These are phyloP conservation scores for Penicillium malachiteum DNA, from an alignment of 495 filamentous ascomycete genomes.

Conservation along the genomic window DNA sequence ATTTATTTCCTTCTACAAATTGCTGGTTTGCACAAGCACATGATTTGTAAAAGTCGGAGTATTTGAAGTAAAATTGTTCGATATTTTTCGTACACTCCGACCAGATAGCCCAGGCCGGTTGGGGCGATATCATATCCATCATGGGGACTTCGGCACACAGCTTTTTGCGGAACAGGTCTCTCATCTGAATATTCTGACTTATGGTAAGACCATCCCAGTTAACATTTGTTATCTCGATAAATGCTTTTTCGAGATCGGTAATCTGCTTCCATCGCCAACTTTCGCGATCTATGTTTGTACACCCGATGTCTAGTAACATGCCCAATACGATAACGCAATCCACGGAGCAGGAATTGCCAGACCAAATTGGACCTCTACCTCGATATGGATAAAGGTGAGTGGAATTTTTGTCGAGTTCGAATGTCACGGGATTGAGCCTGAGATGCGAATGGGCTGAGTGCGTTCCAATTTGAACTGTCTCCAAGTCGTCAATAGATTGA, in stretches of 20 bases:
- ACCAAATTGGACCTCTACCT: conserved; percentile 32
- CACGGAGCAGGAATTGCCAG: conserved; percentile 20
- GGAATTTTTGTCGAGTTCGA: conserved; percentile 7
- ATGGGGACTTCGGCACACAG: conserved; percentile 2
- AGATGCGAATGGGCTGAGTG: conserved; percentile 16
- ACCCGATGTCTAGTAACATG: conserved; percentile 38
- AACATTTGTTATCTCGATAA: conserved; percentile 32
- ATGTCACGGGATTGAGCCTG: conserved; percentile 8
- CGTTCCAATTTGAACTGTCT: conserved; percentile 15
- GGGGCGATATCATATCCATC: conserved; percentile 6
- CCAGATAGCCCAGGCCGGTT: conserved; percentile 24
- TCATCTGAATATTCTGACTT: conserved; percentile 13
- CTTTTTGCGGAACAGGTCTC: conserved; percentile 20
- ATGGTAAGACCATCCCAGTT: conserved; percentile 33
- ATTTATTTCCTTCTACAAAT: not conserved
- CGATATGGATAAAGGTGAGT: conserved; percentile 19
- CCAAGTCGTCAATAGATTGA: conserved; percentile 10
- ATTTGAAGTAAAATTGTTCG: conserved; percentile 24
- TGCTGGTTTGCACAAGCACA: not conserved
- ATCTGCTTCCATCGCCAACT: conserved; percentile 12
- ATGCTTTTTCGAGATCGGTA: conserved; percentile 25
- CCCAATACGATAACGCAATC: conserved; percentile 37
- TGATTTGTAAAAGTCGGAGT: not conserved
- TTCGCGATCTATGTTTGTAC: conserved; percentile 35
- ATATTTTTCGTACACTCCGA: conserved; percentile 20